A percentile compares a stretch with the other conserved stretches of the same genome.
Evolutionary conservation across 1,284 basidiomycete genomes (phyloP).

Genomic region (Tranzscheliella williamsii): DNA sequence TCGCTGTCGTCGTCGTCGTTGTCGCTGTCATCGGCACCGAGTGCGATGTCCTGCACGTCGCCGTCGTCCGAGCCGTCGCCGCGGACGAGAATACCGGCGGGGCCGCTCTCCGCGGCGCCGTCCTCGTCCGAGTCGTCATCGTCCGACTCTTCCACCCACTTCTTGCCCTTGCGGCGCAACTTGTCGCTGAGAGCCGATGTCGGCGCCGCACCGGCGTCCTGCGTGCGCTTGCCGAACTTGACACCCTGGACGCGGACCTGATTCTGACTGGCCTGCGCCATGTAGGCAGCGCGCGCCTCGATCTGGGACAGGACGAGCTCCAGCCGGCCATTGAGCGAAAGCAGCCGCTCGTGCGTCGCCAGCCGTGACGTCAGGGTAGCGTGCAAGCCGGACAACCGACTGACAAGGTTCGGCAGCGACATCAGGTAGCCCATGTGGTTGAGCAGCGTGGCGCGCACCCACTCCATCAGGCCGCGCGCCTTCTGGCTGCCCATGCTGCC

Average conservation of each 20-base stretch:
- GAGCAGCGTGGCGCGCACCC: constrained; percentile 84
- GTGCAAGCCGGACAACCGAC: constrained; percentile 80
- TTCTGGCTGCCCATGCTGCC: constrained; percentile 45
- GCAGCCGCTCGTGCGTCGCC: constrained; percentile 78
- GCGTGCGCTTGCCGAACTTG: constrained; percentile 38
- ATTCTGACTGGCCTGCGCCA: constrained; percentile 35
- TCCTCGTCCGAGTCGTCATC: constrained; percentile 34
- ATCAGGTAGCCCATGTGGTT: constrained; percentile 91
- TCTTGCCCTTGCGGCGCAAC: constrained; percentile 37
- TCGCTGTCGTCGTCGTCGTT: constrained; percentile 37
- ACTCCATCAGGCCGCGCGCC: constrained; percentile 74
- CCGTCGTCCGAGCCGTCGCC: constrained; percentile 40
- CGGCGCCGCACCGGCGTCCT: constrained; percentile 7
- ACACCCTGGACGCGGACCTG: constrained; percentile 42
- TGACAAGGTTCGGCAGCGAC: constrained; percentile 85
- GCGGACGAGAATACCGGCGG: constrained; percentile 25
- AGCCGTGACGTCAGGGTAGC: constrained; percentile 79
- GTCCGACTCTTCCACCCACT: constrained; percentile 48
- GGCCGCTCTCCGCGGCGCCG: constrained; percentile 32
- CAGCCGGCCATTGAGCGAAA: constrained; percentile 83
- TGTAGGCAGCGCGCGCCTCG: constrained; percentile 68
- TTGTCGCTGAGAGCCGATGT: constrained; percentile 2
- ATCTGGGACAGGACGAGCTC: constrained; percentile 94
- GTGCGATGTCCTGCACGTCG: constrained; percentile 48
- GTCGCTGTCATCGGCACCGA: constrained; percentile 35